A percentile compares a stretch with the other conserved stretches of the same genome.
These are phyloP conservation scores for Gynandropsis gynandra DNA, from an alignment of 345 rosid genomes.

Conservation along the genomic window DNA sequence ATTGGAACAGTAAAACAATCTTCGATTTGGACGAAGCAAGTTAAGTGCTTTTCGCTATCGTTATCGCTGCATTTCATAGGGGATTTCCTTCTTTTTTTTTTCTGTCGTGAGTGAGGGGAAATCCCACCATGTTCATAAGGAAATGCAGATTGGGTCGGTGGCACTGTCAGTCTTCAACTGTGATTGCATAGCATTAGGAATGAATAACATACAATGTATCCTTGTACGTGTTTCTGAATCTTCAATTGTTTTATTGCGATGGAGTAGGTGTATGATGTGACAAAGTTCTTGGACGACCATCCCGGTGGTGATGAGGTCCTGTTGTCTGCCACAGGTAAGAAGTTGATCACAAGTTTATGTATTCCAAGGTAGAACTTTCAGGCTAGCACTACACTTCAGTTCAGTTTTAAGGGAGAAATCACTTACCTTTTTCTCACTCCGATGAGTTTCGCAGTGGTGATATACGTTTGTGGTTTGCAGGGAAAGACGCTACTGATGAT, in stretches of 20 bases:
- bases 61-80: too few species aligned
- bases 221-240: background rate
- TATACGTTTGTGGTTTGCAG: constrained; percentile 27
- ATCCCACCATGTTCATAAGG: too few species aligned
- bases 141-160: too few species aligned
- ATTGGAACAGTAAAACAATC: background rate
- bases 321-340: constrained; percentile 53
- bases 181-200: background rate
- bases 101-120: background rate
- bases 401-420: background rate
- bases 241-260: background rate
- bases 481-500: constrained; percentile 91
- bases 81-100: background rate
- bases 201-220: too few species aligned
- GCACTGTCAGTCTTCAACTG: too few species aligned
- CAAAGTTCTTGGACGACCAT: constrained; percentile 74
- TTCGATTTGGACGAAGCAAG: background rate
- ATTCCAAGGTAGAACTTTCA: too few species aligned
- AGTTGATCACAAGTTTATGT: background rate
- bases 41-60: background rate
- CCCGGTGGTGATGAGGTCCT: constrained; percentile 81
- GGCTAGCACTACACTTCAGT: too few species aligned
- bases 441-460: background rate
- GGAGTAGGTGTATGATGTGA: constrained; percentile 59
- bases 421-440: background rate